A percentile compares a stretch with the other conserved stretches of the same genome.
Evolutionary conservation across 345 rosid species (phyloP).

Genomic region (Brassica nigra): DNA sequence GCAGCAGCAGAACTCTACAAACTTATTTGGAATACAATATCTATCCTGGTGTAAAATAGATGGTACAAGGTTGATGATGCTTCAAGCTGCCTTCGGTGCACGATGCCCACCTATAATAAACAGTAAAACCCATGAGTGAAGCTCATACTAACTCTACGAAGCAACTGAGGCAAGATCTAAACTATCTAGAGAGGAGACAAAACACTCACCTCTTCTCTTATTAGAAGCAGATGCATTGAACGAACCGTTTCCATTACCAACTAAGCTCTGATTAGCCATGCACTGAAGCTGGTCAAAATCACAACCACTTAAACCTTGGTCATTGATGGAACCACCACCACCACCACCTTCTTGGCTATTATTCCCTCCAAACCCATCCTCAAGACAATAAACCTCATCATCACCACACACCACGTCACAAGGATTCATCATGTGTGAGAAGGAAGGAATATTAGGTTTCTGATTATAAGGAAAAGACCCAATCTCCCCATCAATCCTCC

Average conservation of each 20-base stretch:
- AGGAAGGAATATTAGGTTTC: slow-evolving; percentile 53
- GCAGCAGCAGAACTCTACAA: slow-evolving; percentile 44
- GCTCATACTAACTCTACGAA: background rate
- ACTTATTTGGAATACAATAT: slow-evolving; percentile 43
- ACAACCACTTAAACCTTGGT: slow-evolving; percentile 27
- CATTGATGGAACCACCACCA: slow-evolving; percentile 39
- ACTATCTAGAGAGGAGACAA: background rate
- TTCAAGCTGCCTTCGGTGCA: slow-evolving; percentile 54
- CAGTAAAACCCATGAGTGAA: background rate
- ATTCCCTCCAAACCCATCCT: background rate
- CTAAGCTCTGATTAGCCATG: background rate
- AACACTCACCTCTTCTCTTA: background rate
- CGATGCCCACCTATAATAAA: slow-evolving; percentile 46
- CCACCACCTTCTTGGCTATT: background rate
- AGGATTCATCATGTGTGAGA: slow-evolving; percentile 73
- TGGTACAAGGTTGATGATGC: slow-evolving; percentile 31
- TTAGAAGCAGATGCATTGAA: background rate
- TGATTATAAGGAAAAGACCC: slow-evolving; percentile 89
- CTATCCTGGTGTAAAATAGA: slow-evolving; percentile 33
- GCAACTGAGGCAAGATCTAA: background rate
- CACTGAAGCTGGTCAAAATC: background rate
- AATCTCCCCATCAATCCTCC: slow-evolving; percentile 96
- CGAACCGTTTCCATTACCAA: background rate
- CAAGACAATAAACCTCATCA: slow-evolving; percentile 73
- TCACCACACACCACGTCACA: slow-evolving; percentile 68